Evolutionary conservation across 2,329 filamentous ascomycete species (phyloP), one percentile per base, ranked within the genome.

Genomic region (Colletotrichum acutatum): DNA sequence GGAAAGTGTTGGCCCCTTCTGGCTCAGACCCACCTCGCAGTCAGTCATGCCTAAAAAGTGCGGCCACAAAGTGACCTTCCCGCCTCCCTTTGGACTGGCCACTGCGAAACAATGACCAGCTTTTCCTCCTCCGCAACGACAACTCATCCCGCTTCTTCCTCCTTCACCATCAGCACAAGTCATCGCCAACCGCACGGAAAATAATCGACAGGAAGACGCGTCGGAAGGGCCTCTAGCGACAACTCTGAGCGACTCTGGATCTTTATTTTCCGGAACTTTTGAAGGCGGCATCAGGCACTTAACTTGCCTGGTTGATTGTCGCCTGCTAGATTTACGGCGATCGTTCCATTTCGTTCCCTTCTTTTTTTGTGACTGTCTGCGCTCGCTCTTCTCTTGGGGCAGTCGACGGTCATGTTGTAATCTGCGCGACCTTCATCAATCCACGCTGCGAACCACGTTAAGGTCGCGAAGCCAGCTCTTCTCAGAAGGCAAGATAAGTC

Each of bases 61-160:
- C 16, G 71, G 71, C 71, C 66, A 26, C 56, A 71, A 67, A 73
- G 56, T 66, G 61, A 66, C 61, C 52, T 73, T 24, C 61, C 71
- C 37, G 30, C 67, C 61, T 73, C 60, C 71, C 67, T 72, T 64
- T 65, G 49, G 67, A 61, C 66, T 26, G 67, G 46, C 61, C 66
- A 34, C 66, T 68, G 69, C 74, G 74, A 70, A 72, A 72, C 75
- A 64, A 65, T 68, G 42, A 68, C 76, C 77, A 76, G 76, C 75
- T 79, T 78, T 79, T 79, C 71, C 62, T 71, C 69, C 68, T 75
- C 65, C 57, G 63, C 68, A 62, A 66, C 68, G 67, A 73, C 68
- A 62, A 26, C 66, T 58, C 26, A 54, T 56, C 58, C 60, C 26
- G 54, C 62, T 69, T 65, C 63, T 74, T 46, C 66, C 59, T 76